Percentiles rank a stretch among this genome's conserved stretches.
Conservation (phyloP, 306 rosid genomes). For the Cicer judaicum region DNA sequence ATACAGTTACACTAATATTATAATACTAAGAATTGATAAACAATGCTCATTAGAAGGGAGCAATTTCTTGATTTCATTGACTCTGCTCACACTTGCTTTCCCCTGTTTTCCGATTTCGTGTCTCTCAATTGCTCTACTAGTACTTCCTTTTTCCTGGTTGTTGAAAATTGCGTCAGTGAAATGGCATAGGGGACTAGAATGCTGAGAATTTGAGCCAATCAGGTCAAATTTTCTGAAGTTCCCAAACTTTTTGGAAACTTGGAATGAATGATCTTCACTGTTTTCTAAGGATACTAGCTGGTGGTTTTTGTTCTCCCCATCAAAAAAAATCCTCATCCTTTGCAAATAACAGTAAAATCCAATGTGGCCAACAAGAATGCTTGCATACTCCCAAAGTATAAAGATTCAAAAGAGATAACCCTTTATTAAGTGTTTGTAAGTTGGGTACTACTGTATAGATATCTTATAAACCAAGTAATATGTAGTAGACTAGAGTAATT, state of each 20-base stretch:
- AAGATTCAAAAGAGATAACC: constrained; percentile 37
- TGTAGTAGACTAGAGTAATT: constrained; percentile 64
- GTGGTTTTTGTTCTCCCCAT: constrained; percentile 21
- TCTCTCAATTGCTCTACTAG: constrained; percentile 41
- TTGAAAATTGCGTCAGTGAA: constrained; percentile 47
- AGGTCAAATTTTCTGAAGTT: constrained; percentile 47
- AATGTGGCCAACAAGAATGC: constrained; percentile 37
- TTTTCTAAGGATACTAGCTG: constrained; percentile 33
- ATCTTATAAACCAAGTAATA: constrained; percentile 58
- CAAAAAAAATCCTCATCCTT: constrained; percentile 41
- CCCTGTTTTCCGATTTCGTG: constrained; percentile 60
- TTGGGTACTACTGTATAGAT: constrained; percentile 17
- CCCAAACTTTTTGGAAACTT: constrained; percentile 51
- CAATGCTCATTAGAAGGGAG: constrained; percentile 42
- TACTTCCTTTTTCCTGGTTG: constrained; percentile 39
- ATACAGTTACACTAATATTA: not conserved
- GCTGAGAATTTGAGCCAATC: constrained; percentile 42
- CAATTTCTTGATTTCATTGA: constrained; percentile 48
- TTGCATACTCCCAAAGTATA: constrained; percentile 48
- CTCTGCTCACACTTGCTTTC: constrained; percentile 30
- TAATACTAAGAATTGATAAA: constrained; percentile 1
- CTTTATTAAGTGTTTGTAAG: constrained; percentile 19
- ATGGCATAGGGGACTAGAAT: constrained; percentile 43
- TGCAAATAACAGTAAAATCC: constrained; percentile 46
- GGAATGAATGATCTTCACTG: constrained; percentile 37